These are phyloP conservation scores for Termitomyces sp. DNA, from an alignment of 768 basidiomycete genomes.

Conservation along the genomic window DNA sequence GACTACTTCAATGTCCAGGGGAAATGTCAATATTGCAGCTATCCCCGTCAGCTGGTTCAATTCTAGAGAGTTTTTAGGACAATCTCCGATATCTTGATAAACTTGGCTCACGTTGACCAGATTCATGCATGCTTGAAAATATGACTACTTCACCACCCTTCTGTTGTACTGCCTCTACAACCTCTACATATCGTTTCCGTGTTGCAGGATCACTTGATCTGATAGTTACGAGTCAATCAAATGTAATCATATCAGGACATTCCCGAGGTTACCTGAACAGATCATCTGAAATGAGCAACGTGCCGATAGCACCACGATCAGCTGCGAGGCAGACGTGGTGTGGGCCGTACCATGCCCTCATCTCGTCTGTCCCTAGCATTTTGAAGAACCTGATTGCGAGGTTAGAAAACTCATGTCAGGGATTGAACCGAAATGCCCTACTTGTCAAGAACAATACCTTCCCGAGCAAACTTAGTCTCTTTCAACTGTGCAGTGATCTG, in stretches of 20 bases:
- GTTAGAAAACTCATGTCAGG: background rate
- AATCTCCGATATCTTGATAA: background rate
- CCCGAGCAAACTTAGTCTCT: slow-evolving; percentile 94
- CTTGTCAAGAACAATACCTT: slow-evolving; percentile 91
- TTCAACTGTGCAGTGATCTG: slow-evolving; percentile 77
- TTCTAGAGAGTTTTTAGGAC: slow-evolving; percentile 44
- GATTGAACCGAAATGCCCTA: slow-evolving; percentile 21
- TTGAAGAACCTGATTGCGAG: slow-evolving; percentile 82
- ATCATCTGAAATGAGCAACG: slow-evolving; percentile 91
- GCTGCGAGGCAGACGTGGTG: slow-evolving; percentile 90
- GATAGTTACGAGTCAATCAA: slow-evolving; percentile 4
- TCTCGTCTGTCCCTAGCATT: slow-evolving; percentile 92
- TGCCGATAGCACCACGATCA: slow-evolving; percentile 91
- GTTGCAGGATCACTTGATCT: slow-evolving; percentile 79
- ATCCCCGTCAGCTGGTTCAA: slow-evolving; percentile 95
- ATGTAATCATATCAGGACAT: background rate
- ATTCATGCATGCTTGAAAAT: slow-evolving; percentile 99
- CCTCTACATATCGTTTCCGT: slow-evolving; percentile 78
- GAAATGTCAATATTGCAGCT: slow-evolving; percentile 94
- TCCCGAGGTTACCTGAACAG: slow-evolving; percentile 72
- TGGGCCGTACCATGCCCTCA: slow-evolving; percentile 98
- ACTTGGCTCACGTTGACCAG: slow-evolving; percentile 81
- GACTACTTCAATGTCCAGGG: slow-evolving; percentile 91
- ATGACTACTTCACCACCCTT: slow-evolving; percentile 93
- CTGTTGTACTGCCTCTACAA: slow-evolving; percentile 86